Conservation (phyloP, 75 land plant species). For the Selaginella moellendorffii region DNA sequence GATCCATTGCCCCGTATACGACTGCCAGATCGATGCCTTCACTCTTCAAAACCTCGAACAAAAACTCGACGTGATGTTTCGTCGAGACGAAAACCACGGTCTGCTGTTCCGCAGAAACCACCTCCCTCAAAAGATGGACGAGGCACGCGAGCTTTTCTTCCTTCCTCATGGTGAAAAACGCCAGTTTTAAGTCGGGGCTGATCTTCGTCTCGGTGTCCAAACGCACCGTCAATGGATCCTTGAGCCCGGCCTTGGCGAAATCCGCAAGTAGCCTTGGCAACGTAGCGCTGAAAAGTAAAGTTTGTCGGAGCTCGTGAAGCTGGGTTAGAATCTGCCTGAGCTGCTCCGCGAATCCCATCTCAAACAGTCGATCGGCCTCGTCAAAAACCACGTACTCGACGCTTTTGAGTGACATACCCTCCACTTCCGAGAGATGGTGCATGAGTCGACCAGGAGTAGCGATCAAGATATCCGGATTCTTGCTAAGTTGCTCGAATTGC, state of each 20-base stretch:
- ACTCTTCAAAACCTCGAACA: conserved; percentile 40
- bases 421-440: conserved; percentile 95
- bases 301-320: conserved; percentile 72
- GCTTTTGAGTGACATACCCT: conserved; percentile 77
- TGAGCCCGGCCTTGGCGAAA: conserved; percentile 89
- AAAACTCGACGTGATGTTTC: conserved; percentile 93
- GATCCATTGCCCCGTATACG: conserved; percentile 78
- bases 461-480: conserved; percentile 82
- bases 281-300: conserved; percentile 95
- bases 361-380: conserved; percentile 93
- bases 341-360: conserved; percentile 97
- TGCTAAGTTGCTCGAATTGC: conserved; percentile 83
- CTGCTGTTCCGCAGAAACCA: conserved; percentile 71
- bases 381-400: conserved; percentile 98
- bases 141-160: conserved; percentile 86
- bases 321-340: conserved; percentile 68
- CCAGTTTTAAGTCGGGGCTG: conserved; percentile 70
- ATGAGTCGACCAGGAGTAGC: conserved; percentile 99
- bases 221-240: conserved; percentile 82
- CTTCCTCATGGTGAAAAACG: conserved; percentile 71
- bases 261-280: conserved; percentile 89
- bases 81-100: conserved; percentile 89
- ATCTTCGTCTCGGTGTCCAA: conserved; percentile 85
- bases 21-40: conserved; percentile 79
- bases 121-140: conserved; percentile 65